A percentile compares a stretch with the other conserved stretches of the same genome.
Evolutionary conservation across 345 rosid genomes (phyloP).

Genomic region (Trapa bicornis): DNA sequence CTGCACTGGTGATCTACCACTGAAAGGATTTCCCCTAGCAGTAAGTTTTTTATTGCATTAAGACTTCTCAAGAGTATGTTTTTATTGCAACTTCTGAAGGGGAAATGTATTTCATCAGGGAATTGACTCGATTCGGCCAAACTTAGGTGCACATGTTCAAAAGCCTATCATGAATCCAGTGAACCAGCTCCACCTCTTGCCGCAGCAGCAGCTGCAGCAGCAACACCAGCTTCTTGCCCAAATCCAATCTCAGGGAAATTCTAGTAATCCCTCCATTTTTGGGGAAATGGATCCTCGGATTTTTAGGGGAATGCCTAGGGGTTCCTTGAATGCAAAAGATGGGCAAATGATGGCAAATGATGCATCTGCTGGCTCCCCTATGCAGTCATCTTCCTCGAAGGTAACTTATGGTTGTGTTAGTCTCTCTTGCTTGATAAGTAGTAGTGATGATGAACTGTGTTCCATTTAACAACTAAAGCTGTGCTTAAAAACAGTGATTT

Average conservation of each 20-base stretch:
- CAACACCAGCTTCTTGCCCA: conserved; percentile 78
- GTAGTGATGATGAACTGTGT: not conserved
- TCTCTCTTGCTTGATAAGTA: not conserved
- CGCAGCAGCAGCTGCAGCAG: conserved; percentile 72
- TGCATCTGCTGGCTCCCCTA: conserved; percentile 87
- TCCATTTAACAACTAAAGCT: not conserved
- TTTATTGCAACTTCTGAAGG: conserved; percentile 6
- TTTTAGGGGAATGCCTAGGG: conserved; percentile 61
- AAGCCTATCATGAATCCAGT: conserved; percentile 54
- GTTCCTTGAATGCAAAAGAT: conserved; percentile 63
- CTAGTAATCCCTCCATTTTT: conserved; percentile 48
- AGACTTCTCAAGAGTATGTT: conserved; percentile 7
- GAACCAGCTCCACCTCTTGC: conserved; percentile 71
- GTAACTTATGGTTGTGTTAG: conserved; percentile 11
- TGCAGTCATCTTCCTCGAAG: conserved; percentile 92
- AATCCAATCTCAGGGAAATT: conserved; percentile 78
- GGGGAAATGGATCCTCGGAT: conserved; percentile 79
- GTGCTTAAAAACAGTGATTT: not conserved
- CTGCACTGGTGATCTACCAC: conserved; percentile 64
- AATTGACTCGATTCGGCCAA: conserved; percentile 65
- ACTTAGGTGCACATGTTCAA: conserved; percentile 67
- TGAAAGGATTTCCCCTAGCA: conserved; percentile 93
- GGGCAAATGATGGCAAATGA: conserved; percentile 69
- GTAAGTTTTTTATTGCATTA: conserved; percentile 37
- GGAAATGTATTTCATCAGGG: conserved; percentile 36